Conservation (phyloP, 305 asterid species). For the Fraxinus albicans region DNA sequence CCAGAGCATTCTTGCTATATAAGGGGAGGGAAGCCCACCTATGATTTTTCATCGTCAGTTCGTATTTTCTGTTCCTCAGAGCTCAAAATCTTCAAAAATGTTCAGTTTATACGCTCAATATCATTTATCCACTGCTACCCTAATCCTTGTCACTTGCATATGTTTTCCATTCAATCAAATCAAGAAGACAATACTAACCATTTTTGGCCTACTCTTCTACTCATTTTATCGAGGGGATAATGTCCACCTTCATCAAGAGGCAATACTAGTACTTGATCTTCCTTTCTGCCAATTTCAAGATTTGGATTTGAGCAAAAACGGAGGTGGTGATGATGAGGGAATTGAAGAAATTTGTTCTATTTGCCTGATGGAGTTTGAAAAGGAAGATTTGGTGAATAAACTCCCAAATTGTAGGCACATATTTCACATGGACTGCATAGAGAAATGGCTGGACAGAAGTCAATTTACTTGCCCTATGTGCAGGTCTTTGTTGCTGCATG, state of each 20-base stretch:
- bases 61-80: not conserved
- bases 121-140: conserved; percentile 20
- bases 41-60: conserved; percentile 4
- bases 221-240: conserved; percentile 26
- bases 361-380: conserved; percentile 51
- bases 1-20: not conserved
- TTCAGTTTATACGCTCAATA: conserved; percentile 34
- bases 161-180: conserved; percentile 33
- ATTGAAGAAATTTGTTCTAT: conserved; percentile 45
- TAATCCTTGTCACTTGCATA: conserved; percentile 32
- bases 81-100: conserved; percentile 29
- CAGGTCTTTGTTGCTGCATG: conserved; percentile 39
- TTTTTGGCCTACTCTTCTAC: conserved; percentile 21
- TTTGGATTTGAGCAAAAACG: conserved; percentile 3
- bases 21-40: not conserved
- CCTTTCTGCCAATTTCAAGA: conserved; percentile 23
- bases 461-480: conserved; percentile 71
- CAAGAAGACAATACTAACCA: not conserved
- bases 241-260: not conserved
- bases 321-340: not conserved
- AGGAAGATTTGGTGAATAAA: conserved; percentile 44
- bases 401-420: conserved; percentile 54
- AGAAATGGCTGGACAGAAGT: conserved; percentile 53
- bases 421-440: conserved; percentile 53
- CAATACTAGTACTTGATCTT: conserved; percentile 25